Percentiles rank a stretch among this genome's conserved stretches.
These are phyloP conservation scores for Leucocoprinus birnbaumii DNA, from an alignment of 768 basidiomycete species.

Conservation along the genomic window DNA sequence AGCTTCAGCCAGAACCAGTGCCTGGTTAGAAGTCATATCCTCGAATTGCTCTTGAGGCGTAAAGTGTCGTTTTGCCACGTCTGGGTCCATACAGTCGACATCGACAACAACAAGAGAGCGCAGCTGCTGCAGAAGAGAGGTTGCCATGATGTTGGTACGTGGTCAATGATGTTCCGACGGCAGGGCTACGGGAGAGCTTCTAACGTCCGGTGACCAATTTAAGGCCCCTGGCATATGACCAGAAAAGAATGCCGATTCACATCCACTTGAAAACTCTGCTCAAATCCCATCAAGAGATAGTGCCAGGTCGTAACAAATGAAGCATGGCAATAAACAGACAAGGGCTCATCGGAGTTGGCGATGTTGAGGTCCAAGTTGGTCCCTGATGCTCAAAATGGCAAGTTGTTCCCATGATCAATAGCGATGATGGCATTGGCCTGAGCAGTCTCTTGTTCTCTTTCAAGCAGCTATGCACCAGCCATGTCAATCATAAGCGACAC, in stretches of 20 bases:
- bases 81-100: slow-evolving; percentile 48
- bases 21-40: slow-evolving; percentile 52
- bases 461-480: not conserved
- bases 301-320: too few relatives aligned
- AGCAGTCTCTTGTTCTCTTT: not conserved
- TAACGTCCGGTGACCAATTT: not conserved
- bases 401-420: slow-evolving; percentile 1
- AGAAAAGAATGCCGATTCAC: not conserved
- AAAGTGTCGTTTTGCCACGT: slow-evolving; percentile 31
- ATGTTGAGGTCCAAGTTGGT: too few relatives aligned
- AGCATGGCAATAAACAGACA: too few relatives aligned
- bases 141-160: slow-evolving; percentile 1
- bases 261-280: not conserved
- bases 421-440: too few relatives aligned
- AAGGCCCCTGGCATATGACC: not conserved
- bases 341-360: too few relatives aligned
- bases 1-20: slow-evolving; percentile 35
- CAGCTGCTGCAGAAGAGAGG: slow-evolving; percentile 28
- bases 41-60: slow-evolving; percentile 24
- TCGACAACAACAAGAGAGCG: slow-evolving; percentile 34
- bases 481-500: slow-evolving; percentile 70
- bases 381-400: not conserved
- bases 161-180: not conserved
- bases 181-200: not conserved
- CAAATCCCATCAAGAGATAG: too few relatives aligned